Base-by-base conservation (phyloP, 495 filamentous ascomycete genomes). In the Viridothelium virens region DNA sequence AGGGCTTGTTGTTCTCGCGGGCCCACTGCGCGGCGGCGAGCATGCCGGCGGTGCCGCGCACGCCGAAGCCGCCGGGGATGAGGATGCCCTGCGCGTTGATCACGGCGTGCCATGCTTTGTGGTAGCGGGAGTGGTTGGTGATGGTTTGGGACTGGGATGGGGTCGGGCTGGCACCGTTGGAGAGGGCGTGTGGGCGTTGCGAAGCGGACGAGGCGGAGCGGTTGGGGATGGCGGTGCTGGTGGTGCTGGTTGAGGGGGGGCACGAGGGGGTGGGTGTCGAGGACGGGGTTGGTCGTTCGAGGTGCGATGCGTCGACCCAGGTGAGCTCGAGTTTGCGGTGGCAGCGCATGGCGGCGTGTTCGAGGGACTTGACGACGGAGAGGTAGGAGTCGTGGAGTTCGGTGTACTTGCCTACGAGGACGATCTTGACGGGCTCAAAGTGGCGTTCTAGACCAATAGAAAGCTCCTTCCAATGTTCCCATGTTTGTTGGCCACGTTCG, bases 331-430 rank as follows among this genome's bases (percentile, higher is more conserved):
- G 81, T 73, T 93, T 94, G 64, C 85, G 85, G 48, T 82, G 78
- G 76, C 90, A 93, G 41, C 84, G 82, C 94, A 98, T 98, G 2
- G 92, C 83, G 2, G 90, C 85, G 75, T 97, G 94, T 75, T 97
- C 94, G 2, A 98, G 80, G 0, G 91, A 82, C 74, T 96, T 96
- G 71, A 83, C 82, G 33, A 96, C 89, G 65, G 82, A 87, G 39
- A 93, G 80, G 71, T 97, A 97, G 4, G 87, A 84, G 75, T 98
- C 94, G 48, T 91, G 86, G 31, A 92, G 83, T 16, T 84, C 81
- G 18, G 84, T 86, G 75, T 97, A 97, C 75, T 98, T 97, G 68
- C 94, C 94, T 34, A 98, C 92, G 4, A 98, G 81, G 4, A 85
- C 91, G 72, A 98, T 96, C 11, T 80, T 79, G 64, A 98, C 90